Evolutionary conservation across 2,329 filamentous ascomycete species (phyloP).

Genomic region (Pestalotiopsis sp.): DNA sequence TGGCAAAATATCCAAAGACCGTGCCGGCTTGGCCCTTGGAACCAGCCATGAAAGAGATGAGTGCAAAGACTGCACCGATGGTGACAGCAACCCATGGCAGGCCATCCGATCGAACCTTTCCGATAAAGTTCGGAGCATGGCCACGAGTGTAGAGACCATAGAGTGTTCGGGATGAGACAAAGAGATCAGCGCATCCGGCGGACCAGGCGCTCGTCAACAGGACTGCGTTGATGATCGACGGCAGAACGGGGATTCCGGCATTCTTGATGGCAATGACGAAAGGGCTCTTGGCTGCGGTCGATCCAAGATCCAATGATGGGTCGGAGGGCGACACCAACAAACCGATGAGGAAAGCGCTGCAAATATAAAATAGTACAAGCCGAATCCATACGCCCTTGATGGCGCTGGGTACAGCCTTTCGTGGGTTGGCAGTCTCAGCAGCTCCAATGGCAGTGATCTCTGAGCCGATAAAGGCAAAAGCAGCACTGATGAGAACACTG

Average conservation of each 20-base stretch:
- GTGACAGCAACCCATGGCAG: not conserved
- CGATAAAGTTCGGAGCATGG: constrained; percentile 1
- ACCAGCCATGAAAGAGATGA: not conserved
- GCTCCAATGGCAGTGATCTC: constrained; percentile 5
- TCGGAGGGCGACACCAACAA: not conserved
- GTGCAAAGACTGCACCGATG: not conserved
- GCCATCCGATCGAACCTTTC: not conserved
- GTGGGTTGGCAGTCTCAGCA: constrained; percentile 5
- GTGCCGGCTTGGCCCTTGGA: not conserved
- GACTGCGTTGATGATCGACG: constrained; percentile 10
- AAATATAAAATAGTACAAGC: constrained; percentile 1
- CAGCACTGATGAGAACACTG: constrained; percentile 2
- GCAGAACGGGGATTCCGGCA: constrained; percentile 1
- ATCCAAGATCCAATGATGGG: constrained; percentile 1
- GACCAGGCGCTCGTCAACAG: constrained; percentile 2
- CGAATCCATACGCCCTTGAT: not conserved
- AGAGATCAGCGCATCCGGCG: constrained; percentile 3
- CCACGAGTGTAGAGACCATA: constrained; percentile 4
- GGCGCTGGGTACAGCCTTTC: not conserved
- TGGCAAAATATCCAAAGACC: constrained; percentile 9
- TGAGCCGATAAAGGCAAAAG: not conserved
- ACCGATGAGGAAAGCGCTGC: constrained; percentile 8
- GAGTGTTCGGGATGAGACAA: constrained; percentile 4
- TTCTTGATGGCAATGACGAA: constrained; percentile 9
- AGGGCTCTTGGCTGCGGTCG: constrained; percentile 1